phyloP scores from a whole-genome alignment of 2,329 filamentous ascomycete species.

The Aureobasidium sp. region DNA sequence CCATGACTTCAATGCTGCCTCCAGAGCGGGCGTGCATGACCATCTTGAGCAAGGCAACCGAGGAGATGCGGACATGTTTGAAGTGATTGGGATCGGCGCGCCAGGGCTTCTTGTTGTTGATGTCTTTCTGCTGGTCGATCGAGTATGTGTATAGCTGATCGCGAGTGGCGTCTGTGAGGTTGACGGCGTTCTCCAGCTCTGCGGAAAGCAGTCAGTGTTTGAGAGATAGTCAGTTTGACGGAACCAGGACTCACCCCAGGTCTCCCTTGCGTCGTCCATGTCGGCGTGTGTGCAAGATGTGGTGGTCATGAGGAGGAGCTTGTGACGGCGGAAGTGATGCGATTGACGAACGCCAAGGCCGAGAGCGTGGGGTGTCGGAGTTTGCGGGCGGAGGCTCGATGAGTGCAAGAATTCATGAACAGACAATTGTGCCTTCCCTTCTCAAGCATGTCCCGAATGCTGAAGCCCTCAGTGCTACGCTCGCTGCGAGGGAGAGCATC shows the following conservation, averaged over 20 bases:
- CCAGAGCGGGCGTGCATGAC: constrained; percentile 98
- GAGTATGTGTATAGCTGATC: constrained; percentile 91
- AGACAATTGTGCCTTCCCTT: neutral
- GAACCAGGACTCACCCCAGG: constrained; percentile 16
- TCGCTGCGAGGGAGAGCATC: neutral
- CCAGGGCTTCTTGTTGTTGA: constrained; percentile 67
- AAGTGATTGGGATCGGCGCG: constrained; percentile 74
- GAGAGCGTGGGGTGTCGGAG: neutral
- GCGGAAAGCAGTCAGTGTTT: constrained; percentile 15
- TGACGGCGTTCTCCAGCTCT: constrained; percentile 82
- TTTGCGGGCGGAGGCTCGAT: neutral
- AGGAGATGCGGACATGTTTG: constrained; percentile 86
- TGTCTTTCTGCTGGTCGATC: constrained; percentile 57
- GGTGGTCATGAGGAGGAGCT: neutral
- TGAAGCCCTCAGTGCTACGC: neutral
- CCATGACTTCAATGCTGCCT: constrained; percentile 91
- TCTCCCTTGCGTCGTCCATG: constrained; percentile 19
- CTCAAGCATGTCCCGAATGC: constrained; percentile 3
- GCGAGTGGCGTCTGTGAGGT: constrained; percentile 75
- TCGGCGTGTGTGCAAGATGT: neutral
- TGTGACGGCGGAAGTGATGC: neutral
- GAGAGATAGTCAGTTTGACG: neutral
- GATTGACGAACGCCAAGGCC: constrained; percentile 6
- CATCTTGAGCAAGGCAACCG: constrained; percentile 95
- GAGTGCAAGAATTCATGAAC: too few species aligned